Base-by-base conservation (phyloP, 2,329 filamentous ascomycete genomes). In the Didymella lethalis region DNA sequence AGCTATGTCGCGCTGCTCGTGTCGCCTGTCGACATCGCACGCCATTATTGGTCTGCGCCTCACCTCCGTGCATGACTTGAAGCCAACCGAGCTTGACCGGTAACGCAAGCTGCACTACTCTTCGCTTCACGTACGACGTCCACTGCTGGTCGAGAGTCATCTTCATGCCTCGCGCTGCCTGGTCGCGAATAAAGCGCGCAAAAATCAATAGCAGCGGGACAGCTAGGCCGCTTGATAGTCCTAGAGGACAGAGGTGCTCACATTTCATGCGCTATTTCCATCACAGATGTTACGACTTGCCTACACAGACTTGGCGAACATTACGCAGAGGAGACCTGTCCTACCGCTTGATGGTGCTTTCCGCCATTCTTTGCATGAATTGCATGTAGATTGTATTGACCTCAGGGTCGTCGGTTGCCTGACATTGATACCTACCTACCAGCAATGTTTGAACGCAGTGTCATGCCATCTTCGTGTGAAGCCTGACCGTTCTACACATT, bases 31-130 rank as follows among this genome's bases (percentile, higher is more conserved):
- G 55, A 48, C 44, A 57, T 57, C 47, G 50, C 59, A 65, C 61
- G 59, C 55, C 62, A 66, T 65, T 66, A 57, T 49, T 43, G 50
- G 18, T 40, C 18, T 62, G 54, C 61, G 53, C 53, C 58, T 57
- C 54, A 49, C 40, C 58, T 55, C 48, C 34, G 46, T 44, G 51
- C 49, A 49, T 57, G 59, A 59, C 52, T 41, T 54, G 54, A 56
- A 41, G 48, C 48, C 58, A 41, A 51, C 50, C 61, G 56, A 63
- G 41, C 49, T 54, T 73, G 66, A 71, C 71, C 70, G 69, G 69
- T 68, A 44, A 54, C 61, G 63, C 64, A 61, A 64, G 60, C 62
- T 65, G 54, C 61, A 52, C 54, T 57, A 52, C 54, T 57, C 48
- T 57, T 40, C 58, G 56, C 53, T 64, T 62, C 58, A 48, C 40